Percentiles rank a stretch among this genome's conserved stretches.
Conservation (phyloP, 2,329 filamentous ascomycete species). For the Fusarium sp. region DNA sequence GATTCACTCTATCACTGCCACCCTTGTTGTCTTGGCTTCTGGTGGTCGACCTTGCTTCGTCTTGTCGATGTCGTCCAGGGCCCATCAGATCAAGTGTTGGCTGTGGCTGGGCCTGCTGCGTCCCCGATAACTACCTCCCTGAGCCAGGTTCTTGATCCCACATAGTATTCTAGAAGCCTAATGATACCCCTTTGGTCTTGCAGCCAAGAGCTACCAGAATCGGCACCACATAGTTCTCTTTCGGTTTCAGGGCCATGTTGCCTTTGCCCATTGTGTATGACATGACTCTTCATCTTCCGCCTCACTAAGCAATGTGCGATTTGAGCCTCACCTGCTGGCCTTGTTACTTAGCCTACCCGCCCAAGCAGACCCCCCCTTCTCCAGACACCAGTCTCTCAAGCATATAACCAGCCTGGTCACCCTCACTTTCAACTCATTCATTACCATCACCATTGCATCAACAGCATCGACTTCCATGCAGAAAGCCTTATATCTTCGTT, state of each 20-base stretch:
- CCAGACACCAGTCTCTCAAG: neutral
- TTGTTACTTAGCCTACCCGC: constrained; percentile 11
- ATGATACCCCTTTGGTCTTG: constrained; percentile 35
- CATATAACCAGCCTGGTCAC: constrained; percentile 32
- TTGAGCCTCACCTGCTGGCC: constrained; percentile 43
- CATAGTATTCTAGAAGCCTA: constrained; percentile 43
- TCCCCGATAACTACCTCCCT: constrained; percentile 31
- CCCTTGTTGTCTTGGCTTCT: constrained; percentile 22
- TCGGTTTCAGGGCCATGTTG: constrained; percentile 38
- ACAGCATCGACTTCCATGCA: constrained; percentile 26
- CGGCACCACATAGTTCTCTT: constrained; percentile 21
- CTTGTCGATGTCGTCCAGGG: constrained; percentile 19
- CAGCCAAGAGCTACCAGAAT: constrained; percentile 14
- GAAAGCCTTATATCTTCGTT: constrained; percentile 19
- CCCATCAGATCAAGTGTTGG: constrained; percentile 31
- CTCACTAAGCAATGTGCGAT: constrained; percentile 46
- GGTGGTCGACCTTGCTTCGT: constrained; percentile 14
- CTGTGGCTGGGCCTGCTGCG: constrained; percentile 15
- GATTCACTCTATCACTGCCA: constrained; percentile 8
- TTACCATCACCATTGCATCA: constrained; percentile 11
- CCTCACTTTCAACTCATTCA: constrained; percentile 1
- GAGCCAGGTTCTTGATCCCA: constrained; percentile 29
- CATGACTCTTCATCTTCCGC: constrained; percentile 39
- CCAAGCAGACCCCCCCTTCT: constrained; percentile 9
- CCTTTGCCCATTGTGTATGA: constrained; percentile 33